A percentile compares a stretch with the other conserved stretches of the same genome.
Evolutionary conservation across 306 rosid genomes (phyloP).

Genomic region (Acacia confusa): DNA sequence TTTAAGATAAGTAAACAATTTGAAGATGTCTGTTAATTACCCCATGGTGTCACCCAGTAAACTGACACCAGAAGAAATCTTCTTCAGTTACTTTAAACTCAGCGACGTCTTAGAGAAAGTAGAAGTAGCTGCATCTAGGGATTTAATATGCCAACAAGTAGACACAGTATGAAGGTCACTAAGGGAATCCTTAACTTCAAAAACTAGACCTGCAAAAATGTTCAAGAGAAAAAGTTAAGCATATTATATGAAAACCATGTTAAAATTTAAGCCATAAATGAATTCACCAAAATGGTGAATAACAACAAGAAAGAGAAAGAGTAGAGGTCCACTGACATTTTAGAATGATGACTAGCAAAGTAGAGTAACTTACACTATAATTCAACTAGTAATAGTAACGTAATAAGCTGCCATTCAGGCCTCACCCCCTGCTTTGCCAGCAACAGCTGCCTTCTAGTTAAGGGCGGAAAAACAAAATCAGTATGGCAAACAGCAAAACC

Average conservation of each 20-base stretch:
- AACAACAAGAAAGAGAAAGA: background rate
- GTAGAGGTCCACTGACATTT: background rate
- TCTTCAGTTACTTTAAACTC: conserved; percentile 16
- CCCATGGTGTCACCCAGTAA: conserved; percentile 31
- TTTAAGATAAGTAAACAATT: conserved; percentile 35
- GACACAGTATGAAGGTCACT: conserved; percentile 7
- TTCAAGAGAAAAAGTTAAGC: background rate
- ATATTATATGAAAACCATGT: background rate
- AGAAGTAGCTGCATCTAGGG: conserved; percentile 33
- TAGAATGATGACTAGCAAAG: background rate
- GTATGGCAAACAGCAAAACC: conserved; percentile 11
- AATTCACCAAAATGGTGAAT: background rate
- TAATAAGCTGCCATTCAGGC: conserved; percentile 37
- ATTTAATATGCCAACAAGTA: conserved; percentile 20
- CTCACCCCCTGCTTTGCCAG: conserved; percentile 57
- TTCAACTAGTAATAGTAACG: conserved; percentile 40
- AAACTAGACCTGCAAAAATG: conserved; percentile 43
- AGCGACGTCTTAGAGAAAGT: conserved; percentile 14
- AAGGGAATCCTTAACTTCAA: conserved; percentile 32
- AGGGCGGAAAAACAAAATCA: conserved; percentile 27
- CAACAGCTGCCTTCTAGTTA: conserved; percentile 51
- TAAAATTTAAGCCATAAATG: background rate
- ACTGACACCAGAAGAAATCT: conserved; percentile 9
- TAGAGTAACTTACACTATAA: conserved; percentile 11
- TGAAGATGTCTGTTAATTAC: conserved; percentile 31